phyloP scores from a whole-genome alignment of 179 eudicot genomes.

The Silene vulgaris region DNA sequence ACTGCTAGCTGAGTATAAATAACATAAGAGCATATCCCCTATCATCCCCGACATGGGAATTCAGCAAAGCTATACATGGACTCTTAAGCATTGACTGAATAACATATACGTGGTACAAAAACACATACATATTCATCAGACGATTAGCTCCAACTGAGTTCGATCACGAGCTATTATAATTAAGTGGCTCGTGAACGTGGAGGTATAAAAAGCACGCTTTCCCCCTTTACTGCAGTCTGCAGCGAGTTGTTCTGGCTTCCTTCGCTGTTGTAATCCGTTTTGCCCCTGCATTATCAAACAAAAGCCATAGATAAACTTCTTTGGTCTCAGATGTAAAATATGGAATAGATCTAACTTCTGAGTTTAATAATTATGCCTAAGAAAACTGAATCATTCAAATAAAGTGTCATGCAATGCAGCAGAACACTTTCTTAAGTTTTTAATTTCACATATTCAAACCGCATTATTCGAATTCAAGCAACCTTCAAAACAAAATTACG shows the following conservation, averaged over 20 bases:
- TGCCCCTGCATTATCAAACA: not conserved
- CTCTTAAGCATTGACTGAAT: not conserved
- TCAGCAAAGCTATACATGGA: not conserved
- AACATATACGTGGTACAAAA: not conserved
- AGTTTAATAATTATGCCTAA: not conserved
- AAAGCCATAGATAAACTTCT: not conserved
- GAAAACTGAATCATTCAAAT: not conserved
- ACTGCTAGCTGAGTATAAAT: not conserved
- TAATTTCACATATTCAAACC: not conserved
- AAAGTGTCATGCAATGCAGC: not conserved
- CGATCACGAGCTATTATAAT: not conserved
- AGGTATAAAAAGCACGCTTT: not conserved
- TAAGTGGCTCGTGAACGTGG: not conserved
- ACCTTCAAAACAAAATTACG: not conserved
- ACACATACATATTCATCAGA: not conserved
- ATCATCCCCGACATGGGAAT: not conserved
- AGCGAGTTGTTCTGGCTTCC: not conserved
- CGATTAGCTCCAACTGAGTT: not conserved
- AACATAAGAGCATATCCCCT: not conserved
- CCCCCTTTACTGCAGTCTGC: not conserved
- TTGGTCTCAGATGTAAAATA: not conserved
- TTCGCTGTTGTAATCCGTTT: too few relatives aligned
- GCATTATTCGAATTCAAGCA: not conserved
- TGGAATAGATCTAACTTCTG: not conserved
- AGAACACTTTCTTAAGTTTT: not conserved